Evolutionary conservation across 495 filamentous ascomycete species (phyloP).

Genomic region (Talaromyces liani): DNA sequence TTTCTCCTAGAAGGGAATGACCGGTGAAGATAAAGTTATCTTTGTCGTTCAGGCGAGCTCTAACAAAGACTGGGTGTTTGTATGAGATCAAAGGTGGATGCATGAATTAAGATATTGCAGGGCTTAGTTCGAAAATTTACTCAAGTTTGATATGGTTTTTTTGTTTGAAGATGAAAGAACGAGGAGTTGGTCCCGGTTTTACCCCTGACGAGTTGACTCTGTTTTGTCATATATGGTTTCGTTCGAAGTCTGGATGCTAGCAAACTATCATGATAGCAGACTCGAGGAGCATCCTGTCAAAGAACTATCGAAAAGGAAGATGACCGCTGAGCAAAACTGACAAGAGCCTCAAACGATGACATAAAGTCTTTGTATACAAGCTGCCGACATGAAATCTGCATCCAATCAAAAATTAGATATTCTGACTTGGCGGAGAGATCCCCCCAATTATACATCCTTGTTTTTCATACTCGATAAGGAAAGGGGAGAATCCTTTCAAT

Average conservation of each 20-base stretch:
- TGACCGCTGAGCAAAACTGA: background rate
- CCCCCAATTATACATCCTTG: background rate
- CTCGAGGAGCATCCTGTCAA: background rate
- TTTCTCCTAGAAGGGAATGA: background rate
- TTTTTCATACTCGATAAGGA: background rate
- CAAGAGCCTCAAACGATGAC: background rate
- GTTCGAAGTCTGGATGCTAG: background rate
- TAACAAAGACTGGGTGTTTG: background rate
- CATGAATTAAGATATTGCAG: background rate
- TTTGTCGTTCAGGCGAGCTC: background rate
- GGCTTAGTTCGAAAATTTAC: background rate
- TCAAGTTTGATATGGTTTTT: background rate
- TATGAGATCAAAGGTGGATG: background rate
- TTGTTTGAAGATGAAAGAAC: background rate
- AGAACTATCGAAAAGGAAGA: background rate
- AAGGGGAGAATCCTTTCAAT: background rate
- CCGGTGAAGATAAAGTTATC: background rate
- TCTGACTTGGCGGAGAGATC: background rate
- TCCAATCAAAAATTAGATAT: background rate
- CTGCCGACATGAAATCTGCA: background rate
- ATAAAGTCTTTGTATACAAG: background rate
- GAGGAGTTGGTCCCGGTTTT: background rate
- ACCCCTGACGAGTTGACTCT: background rate
- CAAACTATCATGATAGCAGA: background rate
- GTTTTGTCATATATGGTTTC: background rate